Conservation (phyloP, 768 basidiomycete genomes). For the Cyclocybe aegerita region DNA sequence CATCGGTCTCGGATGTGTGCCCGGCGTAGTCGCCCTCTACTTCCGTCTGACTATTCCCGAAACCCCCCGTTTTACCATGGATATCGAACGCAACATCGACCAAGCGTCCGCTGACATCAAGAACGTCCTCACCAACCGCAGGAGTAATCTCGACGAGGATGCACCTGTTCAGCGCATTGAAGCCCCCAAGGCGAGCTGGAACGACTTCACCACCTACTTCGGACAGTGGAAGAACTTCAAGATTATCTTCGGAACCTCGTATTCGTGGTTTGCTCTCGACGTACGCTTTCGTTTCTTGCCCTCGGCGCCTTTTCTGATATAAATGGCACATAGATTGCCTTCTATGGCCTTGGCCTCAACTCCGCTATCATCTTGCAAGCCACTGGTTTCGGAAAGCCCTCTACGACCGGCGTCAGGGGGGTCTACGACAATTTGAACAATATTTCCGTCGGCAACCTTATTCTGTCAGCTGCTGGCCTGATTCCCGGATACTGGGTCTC, state of each 20-base stretch:
- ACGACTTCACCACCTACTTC: constrained; percentile 72
- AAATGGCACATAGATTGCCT: constrained; percentile 60
- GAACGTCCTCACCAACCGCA: constrained; percentile 55
- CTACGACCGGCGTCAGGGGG: constrained; percentile 27
- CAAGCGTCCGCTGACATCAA: constrained; percentile 77
- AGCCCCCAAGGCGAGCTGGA: constrained; percentile 65
- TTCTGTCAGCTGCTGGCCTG: constrained; percentile 74
- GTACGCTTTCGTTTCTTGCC: constrained; percentile 34
- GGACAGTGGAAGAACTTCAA: constrained; percentile 77
- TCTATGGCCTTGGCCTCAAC: constrained; percentile 88
- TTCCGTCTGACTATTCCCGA: constrained; percentile 94
- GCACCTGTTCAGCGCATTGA: constrained; percentile 57
- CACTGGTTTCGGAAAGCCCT: constrained; percentile 67
- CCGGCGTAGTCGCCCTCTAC: constrained; percentile 79
- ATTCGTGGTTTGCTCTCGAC: constrained; percentile 89
- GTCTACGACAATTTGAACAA: constrained; percentile 64
- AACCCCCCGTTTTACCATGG: constrained; percentile 90
- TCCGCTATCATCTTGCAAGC: constrained; percentile 71
- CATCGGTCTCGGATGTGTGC: constrained; percentile 86
- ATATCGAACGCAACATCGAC: constrained; percentile 81
- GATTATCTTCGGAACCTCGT: constrained; percentile 73
- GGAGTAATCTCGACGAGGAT: constrained; percentile 50
- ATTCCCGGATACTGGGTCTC: constrained; percentile 79
- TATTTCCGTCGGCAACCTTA: constrained; percentile 71
- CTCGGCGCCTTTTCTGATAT: not conserved